A percentile compares a stretch with the other conserved stretches of the same genome.
These are phyloP conservation scores for Berkeleyomyces basicola DNA, from an alignment of 2,329 filamentous ascomycete species.

Conservation along the genomic window DNA sequence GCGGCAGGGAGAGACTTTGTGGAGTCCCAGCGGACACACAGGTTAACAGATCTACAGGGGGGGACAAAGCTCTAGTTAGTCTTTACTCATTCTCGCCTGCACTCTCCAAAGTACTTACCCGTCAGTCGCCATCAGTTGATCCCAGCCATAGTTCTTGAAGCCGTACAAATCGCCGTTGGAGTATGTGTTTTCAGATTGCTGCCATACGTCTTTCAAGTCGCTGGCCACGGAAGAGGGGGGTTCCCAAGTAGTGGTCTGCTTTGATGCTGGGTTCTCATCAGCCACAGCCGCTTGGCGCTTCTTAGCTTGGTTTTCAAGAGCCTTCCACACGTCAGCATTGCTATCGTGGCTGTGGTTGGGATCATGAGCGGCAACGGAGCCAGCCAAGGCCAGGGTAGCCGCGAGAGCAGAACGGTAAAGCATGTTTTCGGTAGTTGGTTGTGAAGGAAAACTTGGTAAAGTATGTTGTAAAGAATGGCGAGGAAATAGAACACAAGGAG, in stretches of 20 bases:
- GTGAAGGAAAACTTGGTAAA: not conserved
- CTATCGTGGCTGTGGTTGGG: not conserved
- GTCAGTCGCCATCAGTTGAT: slow-evolving; percentile 20
- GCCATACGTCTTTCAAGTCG: slow-evolving; percentile 21
- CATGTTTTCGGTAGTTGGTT: not conserved
- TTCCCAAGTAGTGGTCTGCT: slow-evolving; percentile 19
- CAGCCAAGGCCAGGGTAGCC: not conserved
- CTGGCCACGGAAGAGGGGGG: slow-evolving; percentile 18
- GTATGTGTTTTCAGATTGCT: slow-evolving; percentile 19
- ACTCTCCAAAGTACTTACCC: slow-evolving; percentile 15
- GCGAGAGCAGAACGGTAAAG: not conserved
- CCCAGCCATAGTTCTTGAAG: slow-evolving; percentile 23
- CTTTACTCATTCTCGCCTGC: not conserved
- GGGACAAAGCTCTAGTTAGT: not conserved
- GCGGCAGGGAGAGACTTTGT: slow-evolving; percentile 22
- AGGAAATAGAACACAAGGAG: not conserved
- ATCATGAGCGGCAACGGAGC: not conserved
- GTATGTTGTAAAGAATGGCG: not conserved
- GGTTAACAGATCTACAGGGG: slow-evolving; percentile 18
- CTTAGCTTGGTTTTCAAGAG: not conserved
- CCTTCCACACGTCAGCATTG: not conserved
- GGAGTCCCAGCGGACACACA: slow-evolving; percentile 31
- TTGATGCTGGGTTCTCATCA: slow-evolving; percentile 6
- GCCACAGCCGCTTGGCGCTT: not conserved
- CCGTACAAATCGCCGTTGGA: slow-evolving; percentile 14